phyloP scores from a whole-genome alignment of 257 asterid species.

The Solanum chilense region DNA sequence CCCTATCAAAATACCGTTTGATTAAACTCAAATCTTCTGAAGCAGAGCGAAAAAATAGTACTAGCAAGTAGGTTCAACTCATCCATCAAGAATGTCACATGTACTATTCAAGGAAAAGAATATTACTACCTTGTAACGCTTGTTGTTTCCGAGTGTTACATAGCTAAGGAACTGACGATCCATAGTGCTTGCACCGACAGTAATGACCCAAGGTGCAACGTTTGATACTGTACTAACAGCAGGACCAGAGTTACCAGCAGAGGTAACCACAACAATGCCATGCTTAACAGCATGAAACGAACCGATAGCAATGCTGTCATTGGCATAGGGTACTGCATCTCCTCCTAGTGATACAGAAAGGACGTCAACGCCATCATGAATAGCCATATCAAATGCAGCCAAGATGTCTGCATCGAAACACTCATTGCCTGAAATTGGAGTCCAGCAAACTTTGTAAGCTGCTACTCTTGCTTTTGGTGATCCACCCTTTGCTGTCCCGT shows the following conservation, averaged over 20 bases:
- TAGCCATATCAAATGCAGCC: constrained; percentile 80
- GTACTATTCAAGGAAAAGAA: not conserved
- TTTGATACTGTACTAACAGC: constrained; percentile 47
- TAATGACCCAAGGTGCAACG: constrained; percentile 77
- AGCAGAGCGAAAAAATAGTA: not conserved
- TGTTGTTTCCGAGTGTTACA: constrained; percentile 43
- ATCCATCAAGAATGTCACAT: not conserved
- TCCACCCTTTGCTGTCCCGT: constrained; percentile 94
- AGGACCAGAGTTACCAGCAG: constrained; percentile 96
- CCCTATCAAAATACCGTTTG: constrained; percentile 32
- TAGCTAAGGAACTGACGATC: constrained; percentile 67
- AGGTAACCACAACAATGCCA: constrained; percentile 69
- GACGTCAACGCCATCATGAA: constrained; percentile 86
- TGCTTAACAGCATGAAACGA: constrained; percentile 78
- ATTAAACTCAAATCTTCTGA: not conserved
- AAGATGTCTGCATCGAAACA: constrained; percentile 86
- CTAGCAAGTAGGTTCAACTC: not conserved
- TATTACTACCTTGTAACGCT: constrained; percentile 36
- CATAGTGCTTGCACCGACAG: constrained; percentile 86
- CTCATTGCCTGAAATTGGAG: constrained; percentile 50
- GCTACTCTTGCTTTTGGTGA: constrained; percentile 89
- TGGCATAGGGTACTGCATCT: constrained; percentile 37
- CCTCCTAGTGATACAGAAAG: constrained; percentile 92
- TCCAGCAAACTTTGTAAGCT: constrained; percentile 95
- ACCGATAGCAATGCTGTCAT: constrained; percentile 82